Evolutionary conservation across 108 stramenopile species (phyloP), one percentile per base, ranked within the genome.

Genomic region (Pseudonitzschia multiseries): DNA sequence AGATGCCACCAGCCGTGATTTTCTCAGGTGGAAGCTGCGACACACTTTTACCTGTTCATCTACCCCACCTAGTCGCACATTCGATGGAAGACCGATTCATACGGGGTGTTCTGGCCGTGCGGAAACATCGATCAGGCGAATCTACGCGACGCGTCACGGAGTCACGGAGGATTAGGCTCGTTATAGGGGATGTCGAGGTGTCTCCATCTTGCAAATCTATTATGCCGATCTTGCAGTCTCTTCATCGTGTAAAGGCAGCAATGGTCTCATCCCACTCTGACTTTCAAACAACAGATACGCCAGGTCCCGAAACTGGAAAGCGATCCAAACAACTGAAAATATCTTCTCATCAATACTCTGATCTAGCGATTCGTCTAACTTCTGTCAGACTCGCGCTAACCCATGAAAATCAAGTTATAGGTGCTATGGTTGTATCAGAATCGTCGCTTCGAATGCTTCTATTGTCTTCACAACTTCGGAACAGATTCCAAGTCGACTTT

Each of bases 41-140:
- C 8, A 65, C 69, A 10, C 40, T 74, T 18, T 53, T 84, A 15
- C 73, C 83, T 22, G 72, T 69, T 10, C 79, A 71, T 53, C 74
- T 74, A 43, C 80, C 83, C 6, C 83, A 84, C 53, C 70, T 75
- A 12, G 52, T 84, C 10, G 72, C 79, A 21, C 65, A 64, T 9
- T 81, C 77, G 3, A 78, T 79, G 79, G 79, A 81, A 68, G 77
- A 80, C 20, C 74, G 77, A 61, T 74, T 84, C 44, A 40, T 84
- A 13, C 68, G 79, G 15, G 62, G 65, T 21, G 56, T 72, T 22
- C 17, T 82, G 33, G 46, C 64, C 40, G 22, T 74, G 13, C 42
- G 69, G 15, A 75, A 68, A 43, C 74, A 51, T 17, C 69, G 57
- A 27, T 43, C 46, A 17, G 15, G 29, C 15, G 72, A 73, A 44